A percentile compares a stretch with the other conserved stretches of the same genome.
These are phyloP conservation scores for Arthrobotrys megalospora DNA, from an alignment of 2,329 filamentous ascomycete species.

Conservation along the genomic window DNA sequence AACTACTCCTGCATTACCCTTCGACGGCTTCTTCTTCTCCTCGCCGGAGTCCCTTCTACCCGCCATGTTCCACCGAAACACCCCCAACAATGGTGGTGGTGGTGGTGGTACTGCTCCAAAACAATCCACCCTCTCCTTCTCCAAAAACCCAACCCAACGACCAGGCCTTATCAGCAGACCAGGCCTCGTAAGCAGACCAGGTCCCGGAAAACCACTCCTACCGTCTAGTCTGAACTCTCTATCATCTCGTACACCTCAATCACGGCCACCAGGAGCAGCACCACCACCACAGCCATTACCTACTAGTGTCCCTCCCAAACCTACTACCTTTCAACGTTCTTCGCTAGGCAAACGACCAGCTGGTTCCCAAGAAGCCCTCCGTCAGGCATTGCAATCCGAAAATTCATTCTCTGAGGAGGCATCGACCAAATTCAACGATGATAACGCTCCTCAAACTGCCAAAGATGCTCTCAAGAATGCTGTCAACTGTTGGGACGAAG, in stretches of 20 bases:
- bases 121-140: conserved; percentile 51
- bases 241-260: conserved; percentile 33
- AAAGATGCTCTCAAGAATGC: conserved; percentile 56
- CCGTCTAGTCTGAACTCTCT: conserved; percentile 45
- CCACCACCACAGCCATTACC: background rate
- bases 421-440: conserved; percentile 33
- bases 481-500: conserved; percentile 57
- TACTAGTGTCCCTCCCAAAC: conserved; percentile 7
- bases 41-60: background rate
- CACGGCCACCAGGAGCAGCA: background rate
- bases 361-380: conserved; percentile 51
- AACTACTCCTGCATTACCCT: background rate
- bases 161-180: conserved; percentile 37
- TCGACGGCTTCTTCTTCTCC: conserved; percentile 8
- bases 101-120: conserved; percentile 7
- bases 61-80: conserved; percentile 41
- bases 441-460: conserved; percentile 43
- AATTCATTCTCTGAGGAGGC: conserved; percentile 48
- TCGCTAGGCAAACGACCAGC: conserved; percentile 49
- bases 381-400: conserved; percentile 47
- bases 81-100: background rate
- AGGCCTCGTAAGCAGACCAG: conserved; percentile 36
- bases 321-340: conserved; percentile 30
- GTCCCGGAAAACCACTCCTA: conserved; percentile 44
- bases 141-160: conserved; percentile 32